A percentile compares a stretch with the other conserved stretches of the same genome.
These are phyloP conservation scores for Astrephomene gubernaculifera DNA, from an alignment of 139 green algal species.

Conservation along the genomic window DNA sequence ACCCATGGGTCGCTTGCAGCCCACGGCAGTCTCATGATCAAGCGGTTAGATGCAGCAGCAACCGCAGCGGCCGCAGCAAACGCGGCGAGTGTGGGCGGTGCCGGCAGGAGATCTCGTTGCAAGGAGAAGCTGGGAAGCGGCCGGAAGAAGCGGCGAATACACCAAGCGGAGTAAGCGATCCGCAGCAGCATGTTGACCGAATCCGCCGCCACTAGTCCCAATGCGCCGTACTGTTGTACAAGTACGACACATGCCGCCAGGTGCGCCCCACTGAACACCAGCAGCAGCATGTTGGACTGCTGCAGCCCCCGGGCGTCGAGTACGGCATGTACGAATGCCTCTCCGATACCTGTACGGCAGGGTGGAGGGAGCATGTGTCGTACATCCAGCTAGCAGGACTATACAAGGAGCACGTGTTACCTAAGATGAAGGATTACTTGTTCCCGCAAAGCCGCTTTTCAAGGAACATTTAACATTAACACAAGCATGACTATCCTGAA, in stretches of 20 bases:
- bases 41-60: conserved; percentile 7
- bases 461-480: no score
- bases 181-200: conserved; percentile 81
- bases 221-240: conserved; percentile 54
- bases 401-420: no score
- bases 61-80: not conserved
- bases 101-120: conserved; percentile 50
- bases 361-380: not conserved
- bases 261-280: conserved; percentile 68
- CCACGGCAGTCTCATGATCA: not conserved
- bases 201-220: conserved; percentile 82
- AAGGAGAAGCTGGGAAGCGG: conserved; percentile 42
- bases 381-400: no score
- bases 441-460: no score
- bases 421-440: no score
- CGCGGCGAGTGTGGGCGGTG: conserved; percentile 9
- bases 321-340: conserved; percentile 88
- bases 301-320: conserved; percentile 59
- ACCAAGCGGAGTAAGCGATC: conserved; percentile 74
- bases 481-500: no score
- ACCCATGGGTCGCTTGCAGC: not conserved
- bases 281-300: conserved; percentile 70
- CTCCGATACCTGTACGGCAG: conserved; percentile 71
- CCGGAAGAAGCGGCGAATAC: conserved; percentile 43
- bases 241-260: conserved; percentile 61